Percentiles rank a stretch among this genome's conserved stretches.
phyloP scores from a whole-genome alignment of 2,329 filamentous ascomycete genomes.

The Fusarium paranaense region DNA sequence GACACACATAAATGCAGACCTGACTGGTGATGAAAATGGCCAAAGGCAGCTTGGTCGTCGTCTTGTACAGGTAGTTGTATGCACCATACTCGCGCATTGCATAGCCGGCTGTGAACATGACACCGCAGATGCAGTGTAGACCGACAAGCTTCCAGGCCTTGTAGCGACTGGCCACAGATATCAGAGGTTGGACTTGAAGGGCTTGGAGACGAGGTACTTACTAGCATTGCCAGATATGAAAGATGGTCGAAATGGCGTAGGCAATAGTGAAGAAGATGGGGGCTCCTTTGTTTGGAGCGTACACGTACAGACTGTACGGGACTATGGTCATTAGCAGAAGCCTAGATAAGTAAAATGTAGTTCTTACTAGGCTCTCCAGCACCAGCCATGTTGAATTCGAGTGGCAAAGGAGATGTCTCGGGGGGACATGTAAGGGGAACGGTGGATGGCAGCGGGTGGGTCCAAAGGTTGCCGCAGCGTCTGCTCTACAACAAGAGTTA shows the following conservation, averaged over 20 bases:
- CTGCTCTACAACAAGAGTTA: not conserved
- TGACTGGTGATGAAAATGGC: constrained; percentile 60
- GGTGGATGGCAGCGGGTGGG: not conserved
- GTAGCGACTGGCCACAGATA: constrained; percentile 54
- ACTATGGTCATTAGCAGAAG: not conserved
- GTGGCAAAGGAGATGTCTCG: not conserved
- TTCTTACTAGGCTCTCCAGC: not conserved
- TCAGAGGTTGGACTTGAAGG: not conserved
- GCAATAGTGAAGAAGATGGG: constrained; percentile 64
- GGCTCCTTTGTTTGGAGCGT: constrained; percentile 65
- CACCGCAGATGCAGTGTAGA: constrained; percentile 62
- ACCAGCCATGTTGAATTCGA: not conserved
- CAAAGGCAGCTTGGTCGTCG: constrained; percentile 8
- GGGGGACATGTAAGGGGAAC: too few relatives aligned
- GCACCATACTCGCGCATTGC: constrained; percentile 64
- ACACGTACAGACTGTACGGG: constrained; percentile 48
- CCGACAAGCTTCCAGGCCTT: constrained; percentile 63
- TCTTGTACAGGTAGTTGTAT: constrained; percentile 56
- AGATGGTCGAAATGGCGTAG: constrained; percentile 58
- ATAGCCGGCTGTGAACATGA: constrained; percentile 66
- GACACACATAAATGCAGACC: constrained; percentile 50
- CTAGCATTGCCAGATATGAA: constrained; percentile 66
- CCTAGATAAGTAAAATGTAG: not conserved
- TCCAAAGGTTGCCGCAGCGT: not conserved
- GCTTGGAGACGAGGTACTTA: constrained; percentile 31